Percentiles rank a stretch among this genome's conserved stretches.
These are phyloP conservation scores for Mycogone perniciosa DNA, from an alignment of 2,329 filamentous ascomycete genomes.

Conservation along the genomic window DNA sequence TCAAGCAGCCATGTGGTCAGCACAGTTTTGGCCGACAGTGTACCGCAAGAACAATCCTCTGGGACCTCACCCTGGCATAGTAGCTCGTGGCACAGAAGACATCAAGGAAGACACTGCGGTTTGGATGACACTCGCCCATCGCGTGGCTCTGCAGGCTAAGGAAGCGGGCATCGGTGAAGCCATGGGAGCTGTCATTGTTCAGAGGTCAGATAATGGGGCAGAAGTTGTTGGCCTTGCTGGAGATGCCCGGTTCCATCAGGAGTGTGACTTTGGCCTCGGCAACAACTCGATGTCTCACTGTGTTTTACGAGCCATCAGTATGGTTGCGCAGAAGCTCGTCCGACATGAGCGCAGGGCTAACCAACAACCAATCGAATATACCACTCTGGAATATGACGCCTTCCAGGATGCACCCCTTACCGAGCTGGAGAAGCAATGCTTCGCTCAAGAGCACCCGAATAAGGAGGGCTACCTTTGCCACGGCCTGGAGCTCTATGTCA, in stretches of 20 bases:
- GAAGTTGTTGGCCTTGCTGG: slow-evolving; percentile 67
- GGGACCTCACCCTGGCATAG: slow-evolving; percentile 71
- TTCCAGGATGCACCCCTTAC: slow-evolving; percentile 65
- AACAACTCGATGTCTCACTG: slow-evolving; percentile 76
- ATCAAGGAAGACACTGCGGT: slow-evolving; percentile 56
- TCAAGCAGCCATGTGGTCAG: slow-evolving; percentile 68
- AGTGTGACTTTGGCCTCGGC: slow-evolving; percentile 38
- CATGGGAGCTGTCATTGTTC: slow-evolving; percentile 70
- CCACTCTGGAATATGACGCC: slow-evolving; percentile 50
- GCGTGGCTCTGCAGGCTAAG: slow-evolving; percentile 55
- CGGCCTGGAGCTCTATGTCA: slow-evolving; percentile 86
- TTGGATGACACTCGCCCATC: slow-evolving; percentile 63
- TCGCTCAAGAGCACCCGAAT: slow-evolving; percentile 56
- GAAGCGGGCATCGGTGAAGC: slow-evolving; percentile 56
- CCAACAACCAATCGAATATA: slow-evolving; percentile 27
- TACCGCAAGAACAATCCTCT: slow-evolving; percentile 86
- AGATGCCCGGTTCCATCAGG: slow-evolving; percentile 64
- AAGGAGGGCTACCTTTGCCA: slow-evolving; percentile 89
- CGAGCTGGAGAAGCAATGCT: slow-evolving; percentile 57
- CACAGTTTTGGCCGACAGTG: slow-evolving; percentile 75
- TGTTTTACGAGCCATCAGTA: slow-evolving; percentile 71
- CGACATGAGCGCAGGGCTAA: slow-evolving; percentile 43
- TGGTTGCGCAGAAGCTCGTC: slow-evolving; percentile 66
- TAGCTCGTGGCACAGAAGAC: slow-evolving; percentile 62
- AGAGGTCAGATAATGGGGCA: slow-evolving; percentile 46